Conservation (phyloP, 176 grass and related monocot species). For the Musa schizocarpa region DNA sequence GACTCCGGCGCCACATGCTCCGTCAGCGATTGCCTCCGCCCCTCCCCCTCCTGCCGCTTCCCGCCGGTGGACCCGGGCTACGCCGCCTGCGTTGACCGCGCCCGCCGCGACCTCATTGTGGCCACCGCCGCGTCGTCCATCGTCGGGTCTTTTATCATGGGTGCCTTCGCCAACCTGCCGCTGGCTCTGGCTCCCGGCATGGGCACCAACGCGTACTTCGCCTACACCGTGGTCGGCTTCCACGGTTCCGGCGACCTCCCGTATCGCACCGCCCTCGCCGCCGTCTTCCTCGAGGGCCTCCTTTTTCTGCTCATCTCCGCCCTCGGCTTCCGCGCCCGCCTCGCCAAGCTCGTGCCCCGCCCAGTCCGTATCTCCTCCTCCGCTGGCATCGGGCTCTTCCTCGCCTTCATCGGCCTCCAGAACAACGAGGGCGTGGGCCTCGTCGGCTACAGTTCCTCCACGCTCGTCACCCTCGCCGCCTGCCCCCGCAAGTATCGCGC, state of each 20-base stretch:
- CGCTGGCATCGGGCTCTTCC: constrained; percentile 16
- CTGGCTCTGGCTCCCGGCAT: constrained; percentile 14
- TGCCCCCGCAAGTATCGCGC: constrained; percentile 9
- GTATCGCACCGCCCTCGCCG: constrained; percentile 5
- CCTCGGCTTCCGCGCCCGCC: background rate
- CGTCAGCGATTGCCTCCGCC: background rate
- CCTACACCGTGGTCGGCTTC: constrained; percentile 12
- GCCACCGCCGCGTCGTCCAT: background rate
- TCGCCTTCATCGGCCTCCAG: constrained; percentile 16
- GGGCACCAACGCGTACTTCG: constrained; percentile 18
- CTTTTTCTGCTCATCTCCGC: constrained; percentile 4
- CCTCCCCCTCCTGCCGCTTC: background rate
- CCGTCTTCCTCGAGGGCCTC: constrained; percentile 12
- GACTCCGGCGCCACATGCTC: constrained; percentile 9
- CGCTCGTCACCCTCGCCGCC: constrained; percentile 15
- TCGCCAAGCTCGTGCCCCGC: constrained; percentile 8
- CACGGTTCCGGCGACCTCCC: constrained; percentile 4
- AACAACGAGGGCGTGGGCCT: constrained; percentile 6
- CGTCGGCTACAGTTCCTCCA: constrained; percentile 10
- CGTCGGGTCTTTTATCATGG: constrained; percentile 7
- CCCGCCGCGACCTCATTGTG: constrained; percentile 4
- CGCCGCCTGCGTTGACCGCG: background rate
- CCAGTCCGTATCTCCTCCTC: constrained; percentile 7
- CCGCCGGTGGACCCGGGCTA: background rate
- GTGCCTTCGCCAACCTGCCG: constrained; percentile 12